Percentiles rank a stretch among this genome's conserved stretches.
phyloP scores from a whole-genome alignment of 2,329 filamentous ascomycete genomes.

The Neofusicoccum umdonicola region DNA sequence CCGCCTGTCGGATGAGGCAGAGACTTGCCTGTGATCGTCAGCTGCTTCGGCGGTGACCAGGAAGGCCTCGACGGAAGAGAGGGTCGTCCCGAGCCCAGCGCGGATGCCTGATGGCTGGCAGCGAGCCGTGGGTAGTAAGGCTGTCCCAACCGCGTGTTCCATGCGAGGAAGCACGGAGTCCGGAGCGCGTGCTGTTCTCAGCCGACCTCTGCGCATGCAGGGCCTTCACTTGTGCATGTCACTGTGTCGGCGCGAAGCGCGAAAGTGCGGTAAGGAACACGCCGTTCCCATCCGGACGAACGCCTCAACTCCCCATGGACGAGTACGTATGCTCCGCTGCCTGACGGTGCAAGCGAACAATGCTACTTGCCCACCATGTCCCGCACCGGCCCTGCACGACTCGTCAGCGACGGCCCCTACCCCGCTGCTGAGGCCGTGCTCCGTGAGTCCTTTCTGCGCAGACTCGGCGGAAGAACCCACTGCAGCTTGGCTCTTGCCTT shows the following conservation, averaged over 20 bases:
- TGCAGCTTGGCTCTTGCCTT: not conserved
- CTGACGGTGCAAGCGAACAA: not conserved
- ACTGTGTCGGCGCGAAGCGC: not conserved
- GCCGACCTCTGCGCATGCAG: not conserved
- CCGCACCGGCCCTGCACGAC: slow-evolving; percentile 1
- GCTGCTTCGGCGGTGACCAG: slow-evolving; percentile 5
- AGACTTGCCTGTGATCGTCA: not conserved
- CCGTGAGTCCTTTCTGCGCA: not conserved
- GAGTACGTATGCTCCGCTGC: not conserved
- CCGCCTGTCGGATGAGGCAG: not conserved
- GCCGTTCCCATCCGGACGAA: not conserved
- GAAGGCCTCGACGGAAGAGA: slow-evolving; percentile 12
- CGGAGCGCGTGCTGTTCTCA: not conserved
- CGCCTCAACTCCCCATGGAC: not conserved
- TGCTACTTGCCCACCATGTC: not conserved
- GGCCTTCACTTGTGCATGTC: not conserved
- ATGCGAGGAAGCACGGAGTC: slow-evolving; percentile 3
- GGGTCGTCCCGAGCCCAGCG: slow-evolving; percentile 14
- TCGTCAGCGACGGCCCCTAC: not conserved
- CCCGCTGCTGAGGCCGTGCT: slow-evolving; percentile 5
- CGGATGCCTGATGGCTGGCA: slow-evolving; percentile 1
- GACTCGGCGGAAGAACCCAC: not conserved
- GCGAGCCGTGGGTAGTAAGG: slow-evolving; percentile 2
- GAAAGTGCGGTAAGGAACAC: too few relatives aligned
- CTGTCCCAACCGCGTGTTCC: not conserved